phyloP scores from a whole-genome alignment of 2,329 filamentous ascomycete genomes.

The Colletotrichum tropicale region DNA sequence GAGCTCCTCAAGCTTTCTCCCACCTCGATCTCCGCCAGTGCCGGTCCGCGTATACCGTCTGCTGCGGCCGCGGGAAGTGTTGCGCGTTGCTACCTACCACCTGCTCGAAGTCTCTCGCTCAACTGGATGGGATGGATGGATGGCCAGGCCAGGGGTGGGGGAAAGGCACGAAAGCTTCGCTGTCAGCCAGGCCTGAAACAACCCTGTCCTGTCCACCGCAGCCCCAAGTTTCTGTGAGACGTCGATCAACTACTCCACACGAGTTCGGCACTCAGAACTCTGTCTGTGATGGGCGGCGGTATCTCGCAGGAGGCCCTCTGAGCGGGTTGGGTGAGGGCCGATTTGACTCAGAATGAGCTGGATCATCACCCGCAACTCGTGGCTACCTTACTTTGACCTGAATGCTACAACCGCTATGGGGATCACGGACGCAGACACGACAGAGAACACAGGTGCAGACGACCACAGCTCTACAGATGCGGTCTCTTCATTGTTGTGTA shows the following conservation, averaged over 20 bases:
- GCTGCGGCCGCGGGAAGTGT: not conserved
- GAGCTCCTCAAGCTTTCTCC: not conserved
- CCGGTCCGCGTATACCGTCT: not conserved
- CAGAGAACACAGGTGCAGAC: not conserved
- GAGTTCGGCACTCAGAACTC: slow-evolving; percentile 7
- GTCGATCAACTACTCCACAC: slow-evolving; percentile 17
- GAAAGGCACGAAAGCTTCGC: slow-evolving; percentile 4
- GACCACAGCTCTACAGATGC: not conserved
- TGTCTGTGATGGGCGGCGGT: not conserved
- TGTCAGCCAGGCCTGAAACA: slow-evolving; percentile 17
- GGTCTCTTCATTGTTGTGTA: not conserved
- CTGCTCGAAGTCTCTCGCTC: not conserved
- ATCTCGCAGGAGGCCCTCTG: not conserved
- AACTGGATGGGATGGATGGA: not conserved
- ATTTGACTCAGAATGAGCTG: not conserved
- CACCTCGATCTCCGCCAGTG: not conserved
- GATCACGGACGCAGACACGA: not conserved
- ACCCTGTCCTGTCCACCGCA: slow-evolving; percentile 12
- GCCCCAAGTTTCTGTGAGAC: slow-evolving; percentile 6
- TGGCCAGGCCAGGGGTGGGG: not conserved
- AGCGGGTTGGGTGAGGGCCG: not conserved
- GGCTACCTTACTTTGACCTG: not conserved
- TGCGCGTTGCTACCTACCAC: not conserved
- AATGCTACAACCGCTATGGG: not conserved
- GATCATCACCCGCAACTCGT: not conserved